A percentile compares a stretch with the other conserved stretches of the same genome.
These are phyloP conservation scores for Tubosaeta brunneosetosa DNA, from an alignment of 768 basidiomycete genomes.

Conservation along the genomic window DNA sequence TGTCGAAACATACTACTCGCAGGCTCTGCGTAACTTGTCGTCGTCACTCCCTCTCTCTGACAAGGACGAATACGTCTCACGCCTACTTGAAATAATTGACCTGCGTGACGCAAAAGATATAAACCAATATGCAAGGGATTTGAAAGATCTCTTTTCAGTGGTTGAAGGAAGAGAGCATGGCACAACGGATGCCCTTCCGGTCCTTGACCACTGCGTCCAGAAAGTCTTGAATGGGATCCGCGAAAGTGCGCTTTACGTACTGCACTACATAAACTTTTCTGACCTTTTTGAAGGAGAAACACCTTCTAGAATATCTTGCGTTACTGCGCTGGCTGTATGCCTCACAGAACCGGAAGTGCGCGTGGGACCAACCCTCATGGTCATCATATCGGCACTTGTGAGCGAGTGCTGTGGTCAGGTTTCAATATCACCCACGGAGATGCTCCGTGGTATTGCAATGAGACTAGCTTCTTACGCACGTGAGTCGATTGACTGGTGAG, in stretches of 20 bases:
- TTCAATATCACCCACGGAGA: conserved; percentile 44
- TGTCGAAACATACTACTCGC: conserved; percentile 50
- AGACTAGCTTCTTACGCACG: conserved; percentile 41
- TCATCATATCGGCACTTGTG: conserved; percentile 65
- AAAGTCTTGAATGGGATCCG: conserved; percentile 47
- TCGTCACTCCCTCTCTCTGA: conserved; percentile 30
- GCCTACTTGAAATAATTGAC: conserved; percentile 54
- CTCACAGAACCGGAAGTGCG: conserved; percentile 36
- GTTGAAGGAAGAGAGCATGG: conserved; percentile 32
- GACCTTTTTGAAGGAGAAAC: conserved; percentile 32
- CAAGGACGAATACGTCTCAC: conserved; percentile 39
- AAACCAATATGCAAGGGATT: conserved; percentile 50
- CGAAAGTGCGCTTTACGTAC: conserved; percentile 37
- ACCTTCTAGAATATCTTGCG: conserved; percentile 40
- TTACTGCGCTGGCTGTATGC: conserved; percentile 42
- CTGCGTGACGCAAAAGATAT: conserved; percentile 46
- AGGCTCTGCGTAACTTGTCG: conserved; percentile 38
- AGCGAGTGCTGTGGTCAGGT: conserved; percentile 54
- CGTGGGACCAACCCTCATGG: conserved; percentile 56
- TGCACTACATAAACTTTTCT: conserved; percentile 5
- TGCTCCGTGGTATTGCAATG: conserved; percentile 43
- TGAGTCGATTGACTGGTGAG: conserved; percentile 31
- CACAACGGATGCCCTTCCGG: conserved; percentile 29
- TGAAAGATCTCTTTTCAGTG: conserved; percentile 40
- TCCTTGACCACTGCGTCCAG: conserved; percentile 58